A percentile compares a stretch with the other conserved stretches of the same genome.
These are phyloP conservation scores for Coemansia reversa DNA, from an alignment of 192 early-diverging fungal species.

Conservation along the genomic window DNA sequence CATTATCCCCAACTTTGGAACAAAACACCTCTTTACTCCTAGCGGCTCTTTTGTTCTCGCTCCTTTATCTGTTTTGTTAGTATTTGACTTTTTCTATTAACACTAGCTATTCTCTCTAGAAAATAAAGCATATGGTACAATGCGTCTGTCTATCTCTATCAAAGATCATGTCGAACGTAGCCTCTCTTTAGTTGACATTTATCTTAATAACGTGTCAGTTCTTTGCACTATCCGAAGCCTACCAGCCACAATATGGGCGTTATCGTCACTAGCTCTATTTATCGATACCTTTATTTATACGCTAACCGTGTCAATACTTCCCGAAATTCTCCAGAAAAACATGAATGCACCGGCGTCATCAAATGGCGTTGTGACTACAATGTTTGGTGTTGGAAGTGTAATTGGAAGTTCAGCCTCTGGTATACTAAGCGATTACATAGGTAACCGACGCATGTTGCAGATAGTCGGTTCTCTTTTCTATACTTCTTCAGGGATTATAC, in stretches of 20 bases:
- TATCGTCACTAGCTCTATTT: conserved; percentile 34
- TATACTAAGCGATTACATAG: conserved; percentile 24
- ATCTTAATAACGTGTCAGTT: conserved; percentile 4
- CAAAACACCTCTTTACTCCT: not conserved
- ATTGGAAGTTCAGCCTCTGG: conserved; percentile 15
- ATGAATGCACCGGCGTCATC: conserved; percentile 37
- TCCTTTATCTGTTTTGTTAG: not conserved
- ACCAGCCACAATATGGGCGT: conserved; percentile 31
- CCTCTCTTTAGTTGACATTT: not conserved
- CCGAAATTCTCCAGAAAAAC: conserved; percentile 26
- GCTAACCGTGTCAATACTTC: conserved; percentile 32
- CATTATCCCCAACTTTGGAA: not conserved
- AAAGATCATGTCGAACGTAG: not conserved
- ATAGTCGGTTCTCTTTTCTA: conserved; percentile 19
- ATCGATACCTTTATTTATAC: conserved; percentile 43
- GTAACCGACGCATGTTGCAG: conserved; percentile 21
- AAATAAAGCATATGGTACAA: not conserved
- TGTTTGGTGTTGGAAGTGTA: conserved; percentile 36
- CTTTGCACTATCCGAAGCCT: conserved; percentile 13
- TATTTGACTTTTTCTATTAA: not conserved
- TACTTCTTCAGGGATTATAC: conserved; percentile 21
- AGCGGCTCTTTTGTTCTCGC: not conserved
- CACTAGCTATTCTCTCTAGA: not conserved
- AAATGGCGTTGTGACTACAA: conserved; percentile 37
- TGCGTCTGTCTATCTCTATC: not conserved